Evolutionary conservation across 129 eudicot genomes (phyloP), one percentile per base, ranked within the genome.

Genomic region (Logfia minima): DNA sequence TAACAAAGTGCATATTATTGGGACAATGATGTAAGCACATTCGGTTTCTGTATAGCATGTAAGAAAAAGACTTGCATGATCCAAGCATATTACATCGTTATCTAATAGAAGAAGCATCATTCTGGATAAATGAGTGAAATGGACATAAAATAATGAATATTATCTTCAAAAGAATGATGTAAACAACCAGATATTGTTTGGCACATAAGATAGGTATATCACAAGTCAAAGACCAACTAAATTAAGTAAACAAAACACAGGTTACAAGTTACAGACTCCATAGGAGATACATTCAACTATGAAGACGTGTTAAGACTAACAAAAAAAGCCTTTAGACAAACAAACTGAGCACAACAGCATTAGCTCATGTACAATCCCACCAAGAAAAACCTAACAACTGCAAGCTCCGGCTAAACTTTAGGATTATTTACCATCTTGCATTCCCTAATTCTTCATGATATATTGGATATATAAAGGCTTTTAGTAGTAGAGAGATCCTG

Each of bases 401-500:
- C 26, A 70, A 71, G 21, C 61, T 70, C 64, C 8, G 23, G 53
- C 70, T 9, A 78, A 41, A 70, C 77, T 43, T 71, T 79, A 71
- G 73, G 77, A 71, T 71, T 37, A 63, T 67, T 26, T 75, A 81
- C 77, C 1, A 21, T 43, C 31, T 75, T 75, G 76, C 56, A 68
- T 35, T 61, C 52, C 59, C 56, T 67, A 68, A 28, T 31, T 22
- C 59, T 34, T 66, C 71, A 22, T 71, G 29, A 23, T 24, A 78
- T n/a, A 69, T 1, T 26, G 29, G 29, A 37, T 43, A 32, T 9
- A 9, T 31, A n/a, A 72, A 77, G 66, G 10, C n/a, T 23, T 35
- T 80, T 82, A 91, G 84, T 91, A 91, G 83, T 91, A 91, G 63
- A 91, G 87, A 65, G 94, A 89, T 31, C 94, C 94, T 89, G 87